Evolutionary conservation across 2,329 filamentous ascomycete species (phyloP).

Genomic region (Ilyonectria robusta): DNA sequence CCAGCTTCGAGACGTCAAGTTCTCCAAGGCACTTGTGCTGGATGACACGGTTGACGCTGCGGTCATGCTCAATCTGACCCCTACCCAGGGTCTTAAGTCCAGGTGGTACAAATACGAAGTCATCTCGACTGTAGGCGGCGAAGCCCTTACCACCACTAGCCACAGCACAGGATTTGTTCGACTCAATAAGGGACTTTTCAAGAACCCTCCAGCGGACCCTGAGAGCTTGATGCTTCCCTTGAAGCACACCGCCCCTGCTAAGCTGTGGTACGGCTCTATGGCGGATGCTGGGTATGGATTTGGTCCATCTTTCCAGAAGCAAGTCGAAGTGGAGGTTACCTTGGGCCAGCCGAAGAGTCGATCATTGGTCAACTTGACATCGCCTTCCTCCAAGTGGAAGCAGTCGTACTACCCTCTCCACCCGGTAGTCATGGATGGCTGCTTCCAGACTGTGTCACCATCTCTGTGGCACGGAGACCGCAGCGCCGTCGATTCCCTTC

Average conservation of each 20-base stretch:
- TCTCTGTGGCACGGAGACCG: slow-evolving; percentile 23
- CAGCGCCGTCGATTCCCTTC: slow-evolving; percentile 12
- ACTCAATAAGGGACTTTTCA: slow-evolving; percentile 14
- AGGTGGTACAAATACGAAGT: slow-evolving; percentile 25
- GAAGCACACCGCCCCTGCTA: slow-evolving; percentile 15
- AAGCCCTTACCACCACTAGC: slow-evolving; percentile 14
- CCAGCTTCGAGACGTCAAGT: slow-evolving; percentile 24
- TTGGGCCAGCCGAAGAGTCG: slow-evolving; percentile 14
- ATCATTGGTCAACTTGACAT: slow-evolving; percentile 12
- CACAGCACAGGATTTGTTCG: slow-evolving; percentile 20
- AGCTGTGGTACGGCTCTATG: slow-evolving; percentile 30
- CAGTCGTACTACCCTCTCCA: slow-evolving; percentile 30
- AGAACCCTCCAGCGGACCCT: slow-evolving; percentile 2
- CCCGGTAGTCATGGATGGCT: slow-evolving; percentile 25
- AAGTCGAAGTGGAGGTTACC: slow-evolving; percentile 15
- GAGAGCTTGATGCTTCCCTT: slow-evolving; percentile 8
- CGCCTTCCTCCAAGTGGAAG: slow-evolving; percentile 15
- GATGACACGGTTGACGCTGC: slow-evolving; percentile 17
- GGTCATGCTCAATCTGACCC: slow-evolving; percentile 19
- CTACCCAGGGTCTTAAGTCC: slow-evolving; percentile 6
- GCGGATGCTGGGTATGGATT: slow-evolving; percentile 22
- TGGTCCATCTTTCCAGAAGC: slow-evolving; percentile 31
- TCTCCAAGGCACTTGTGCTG: slow-evolving; percentile 22
- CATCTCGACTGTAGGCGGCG: slow-evolving; percentile 6
- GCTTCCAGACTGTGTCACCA: slow-evolving; percentile 26